Percentiles rank a stretch among this genome's conserved stretches.
Evolutionary conservation across 139 green algal genomes (phyloP).

Genomic region (Chlamydomonas incerta): DNA sequence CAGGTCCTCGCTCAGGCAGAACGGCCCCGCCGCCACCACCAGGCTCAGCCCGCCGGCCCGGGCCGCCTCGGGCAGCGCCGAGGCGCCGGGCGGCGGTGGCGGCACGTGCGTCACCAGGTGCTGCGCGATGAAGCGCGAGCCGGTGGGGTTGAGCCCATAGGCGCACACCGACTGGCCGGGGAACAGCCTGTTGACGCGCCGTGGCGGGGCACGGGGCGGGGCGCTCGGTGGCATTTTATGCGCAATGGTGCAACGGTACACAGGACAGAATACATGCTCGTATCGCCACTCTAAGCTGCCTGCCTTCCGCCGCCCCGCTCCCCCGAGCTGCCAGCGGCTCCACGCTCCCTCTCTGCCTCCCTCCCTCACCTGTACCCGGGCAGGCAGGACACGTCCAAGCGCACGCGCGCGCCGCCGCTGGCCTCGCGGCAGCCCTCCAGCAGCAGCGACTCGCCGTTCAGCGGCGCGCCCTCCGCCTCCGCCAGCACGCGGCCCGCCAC

Average conservation of each 20-base stretch:
- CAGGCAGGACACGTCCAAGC: constrained; percentile 76
- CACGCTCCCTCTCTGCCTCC: too few species aligned
- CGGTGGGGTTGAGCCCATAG: constrained; percentile 83
- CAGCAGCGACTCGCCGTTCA: constrained; percentile 78
- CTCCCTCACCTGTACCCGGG: constrained; percentile 46
- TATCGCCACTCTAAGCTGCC: too few species aligned
- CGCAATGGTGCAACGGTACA: too few species aligned
- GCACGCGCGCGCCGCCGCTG: constrained; percentile 73
- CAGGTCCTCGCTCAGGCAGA: constrained; percentile 71
- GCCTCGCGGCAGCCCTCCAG: constrained; percentile 79
- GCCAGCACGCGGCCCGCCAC: constrained; percentile 79
- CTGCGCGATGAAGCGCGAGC: constrained; percentile 75
- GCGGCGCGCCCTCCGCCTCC: constrained; percentile 42
- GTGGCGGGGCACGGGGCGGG: too few species aligned
- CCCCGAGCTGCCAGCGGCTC: too few species aligned
- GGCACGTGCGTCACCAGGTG: constrained; percentile 71
- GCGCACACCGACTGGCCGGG: constrained; percentile 65
- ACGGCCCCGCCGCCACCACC: constrained; percentile 81
- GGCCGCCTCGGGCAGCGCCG: not conserved
- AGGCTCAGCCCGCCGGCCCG: constrained; percentile 45
- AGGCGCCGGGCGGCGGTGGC: constrained; percentile 4
- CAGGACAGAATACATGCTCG: too few species aligned
- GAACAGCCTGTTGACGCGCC: constrained; percentile 51
- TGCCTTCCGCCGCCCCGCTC: too few species aligned
- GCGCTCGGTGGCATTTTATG: too few species aligned